phyloP scores from a whole-genome alignment of 2,329 filamentous ascomycete species.

The Phialophora tarda region DNA sequence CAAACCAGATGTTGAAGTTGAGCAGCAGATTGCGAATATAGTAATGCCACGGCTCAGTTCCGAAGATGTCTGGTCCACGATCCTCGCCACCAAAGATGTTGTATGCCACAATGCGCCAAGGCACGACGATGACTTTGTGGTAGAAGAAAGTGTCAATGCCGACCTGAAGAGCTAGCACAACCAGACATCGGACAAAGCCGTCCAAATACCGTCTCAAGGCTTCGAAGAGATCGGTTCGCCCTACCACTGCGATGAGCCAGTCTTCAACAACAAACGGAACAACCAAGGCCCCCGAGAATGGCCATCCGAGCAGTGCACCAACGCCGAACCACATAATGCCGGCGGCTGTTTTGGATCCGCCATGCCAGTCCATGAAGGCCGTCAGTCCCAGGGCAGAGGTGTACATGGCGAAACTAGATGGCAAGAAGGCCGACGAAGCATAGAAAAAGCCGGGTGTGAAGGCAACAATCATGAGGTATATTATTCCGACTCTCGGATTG shows the following conservation, averaged over 20 bases:
- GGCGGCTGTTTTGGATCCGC: slow-evolving; percentile 76
- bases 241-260: slow-evolving; percentile 56
- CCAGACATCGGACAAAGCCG: slow-evolving; percentile 68
- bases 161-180: slow-evolving; percentile 72
- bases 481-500: slow-evolving; percentile 80
- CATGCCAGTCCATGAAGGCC: slow-evolving; percentile 88
- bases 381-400: slow-evolving; percentile 82
- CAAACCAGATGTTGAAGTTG: slow-evolving; percentile 96
- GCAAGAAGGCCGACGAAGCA: slow-evolving; percentile 82
- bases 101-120: slow-evolving; percentile 93
- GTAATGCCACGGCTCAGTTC: slow-evolving; percentile 95
- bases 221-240: slow-evolving; percentile 64
- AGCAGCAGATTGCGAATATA: slow-evolving; percentile 88
- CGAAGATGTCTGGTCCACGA: slow-evolving; percentile 86
- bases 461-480: slow-evolving; percentile 78
- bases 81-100: slow-evolving; percentile 85
- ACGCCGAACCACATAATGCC: slow-evolving; percentile 91
- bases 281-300: slow-evolving; percentile 83
- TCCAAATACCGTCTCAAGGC: slow-evolving; percentile 67
- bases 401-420: slow-evolving; percentile 97
- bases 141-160: slow-evolving; percentile 84
- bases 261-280: slow-evolving; percentile 84
- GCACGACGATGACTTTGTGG: slow-evolving; percentile 74
- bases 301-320: slow-evolving; percentile 88
- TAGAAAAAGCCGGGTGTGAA: slow-evolving; percentile 93